Percentiles rank a stretch among this genome's conserved stretches.
phyloP scores from a whole-genome alignment of 2,329 filamentous ascomycete species.

The Talaromyces sp. region DNA sequence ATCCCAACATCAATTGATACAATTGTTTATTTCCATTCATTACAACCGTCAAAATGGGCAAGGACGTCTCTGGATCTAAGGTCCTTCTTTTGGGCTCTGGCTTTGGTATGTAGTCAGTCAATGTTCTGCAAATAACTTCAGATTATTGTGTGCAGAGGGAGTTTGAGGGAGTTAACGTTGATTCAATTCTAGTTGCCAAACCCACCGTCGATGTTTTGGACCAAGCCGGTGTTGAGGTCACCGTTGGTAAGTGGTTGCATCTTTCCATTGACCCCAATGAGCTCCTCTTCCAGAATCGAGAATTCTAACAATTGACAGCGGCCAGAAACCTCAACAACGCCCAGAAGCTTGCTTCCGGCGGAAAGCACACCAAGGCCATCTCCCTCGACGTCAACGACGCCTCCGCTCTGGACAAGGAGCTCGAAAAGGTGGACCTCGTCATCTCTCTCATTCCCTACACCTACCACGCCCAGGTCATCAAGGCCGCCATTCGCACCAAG shows the following conservation, averaged over 20 bases:
- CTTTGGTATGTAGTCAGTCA: conserved; percentile 31
- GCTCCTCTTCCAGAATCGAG: not conserved
- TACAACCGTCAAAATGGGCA: conserved; percentile 32
- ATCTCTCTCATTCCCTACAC: conserved; percentile 89
- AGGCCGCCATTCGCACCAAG: conserved; percentile 88
- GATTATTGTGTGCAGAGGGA: not conserved
- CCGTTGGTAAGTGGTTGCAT: conserved; percentile 56
- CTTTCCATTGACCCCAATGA: not conserved
- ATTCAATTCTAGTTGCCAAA: conserved; percentile 51
- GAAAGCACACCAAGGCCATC: conserved; percentile 72
- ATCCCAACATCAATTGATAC: not conserved
- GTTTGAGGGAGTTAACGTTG: conserved; percentile 1
- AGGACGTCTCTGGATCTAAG: conserved; percentile 40
- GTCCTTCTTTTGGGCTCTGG: conserved; percentile 41
- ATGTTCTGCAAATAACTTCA: not conserved
- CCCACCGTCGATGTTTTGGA: conserved; percentile 65
- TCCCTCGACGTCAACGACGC: conserved; percentile 80
- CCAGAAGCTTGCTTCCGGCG: conserved; percentile 69
- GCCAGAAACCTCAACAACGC: conserved; percentile 78
- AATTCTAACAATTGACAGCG: conserved; percentile 51
- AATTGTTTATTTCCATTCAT: not conserved
- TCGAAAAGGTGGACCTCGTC: conserved; percentile 76
- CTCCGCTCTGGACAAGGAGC: conserved; percentile 73
- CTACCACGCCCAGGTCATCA: conserved; percentile 84
- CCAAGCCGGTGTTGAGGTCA: conserved; percentile 61